phyloP scores from a whole-genome alignment of 2,329 filamentous ascomycete genomes.

The Colletotrichum sp. region DNA sequence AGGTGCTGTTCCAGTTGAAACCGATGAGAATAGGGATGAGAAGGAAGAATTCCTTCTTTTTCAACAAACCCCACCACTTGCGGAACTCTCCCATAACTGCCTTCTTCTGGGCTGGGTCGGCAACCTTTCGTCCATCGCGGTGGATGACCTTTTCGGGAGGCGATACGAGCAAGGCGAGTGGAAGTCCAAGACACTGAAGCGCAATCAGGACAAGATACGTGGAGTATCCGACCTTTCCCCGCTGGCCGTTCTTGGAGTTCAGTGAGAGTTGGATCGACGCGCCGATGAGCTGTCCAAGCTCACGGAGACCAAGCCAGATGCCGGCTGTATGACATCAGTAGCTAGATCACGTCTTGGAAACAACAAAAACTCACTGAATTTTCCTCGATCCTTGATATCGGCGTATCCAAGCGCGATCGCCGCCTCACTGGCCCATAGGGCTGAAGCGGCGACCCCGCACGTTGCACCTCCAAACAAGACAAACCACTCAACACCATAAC shows the following conservation, averaged over 20 bases:
- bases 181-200: slow-evolving; percentile 49
- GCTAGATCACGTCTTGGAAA: rapidly evolving
- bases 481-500: no score
- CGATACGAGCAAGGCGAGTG: slow-evolving; percentile 48
- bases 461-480: no score
- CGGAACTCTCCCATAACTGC: slow-evolving; percentile 39
- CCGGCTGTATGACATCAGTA: slow-evolving; percentile 34
- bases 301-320: slow-evolving; percentile 58
- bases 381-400: slow-evolving; percentile 48
- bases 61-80: slow-evolving; percentile 42
- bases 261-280: slow-evolving; percentile 55
- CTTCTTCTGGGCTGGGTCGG: slow-evolving; percentile 39
- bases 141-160: slow-evolving; percentile 49
- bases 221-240: slow-evolving; percentile 49
- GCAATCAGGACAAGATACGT: slow-evolving; percentile 45
- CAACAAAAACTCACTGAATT: slow-evolving; percentile 30
- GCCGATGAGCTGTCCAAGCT: slow-evolving; percentile 57
- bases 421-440: slow-evolving; percentile 36
- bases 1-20: slow-evolving; percentile 56
- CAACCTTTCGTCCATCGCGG: slow-evolving; percentile 33
- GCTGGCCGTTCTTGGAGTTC: slow-evolving; percentile 46
- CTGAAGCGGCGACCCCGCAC: slow-evolving; percentile 38
- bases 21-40: slow-evolving; percentile 53
- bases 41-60: slow-evolving; percentile 49
- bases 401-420: slow-evolving; percentile 36